A percentile compares a stretch with the other conserved stretches of the same genome.
Conservation (phyloP, 306 rosid genomes). For the Citrullus mucosospermus region DNA sequence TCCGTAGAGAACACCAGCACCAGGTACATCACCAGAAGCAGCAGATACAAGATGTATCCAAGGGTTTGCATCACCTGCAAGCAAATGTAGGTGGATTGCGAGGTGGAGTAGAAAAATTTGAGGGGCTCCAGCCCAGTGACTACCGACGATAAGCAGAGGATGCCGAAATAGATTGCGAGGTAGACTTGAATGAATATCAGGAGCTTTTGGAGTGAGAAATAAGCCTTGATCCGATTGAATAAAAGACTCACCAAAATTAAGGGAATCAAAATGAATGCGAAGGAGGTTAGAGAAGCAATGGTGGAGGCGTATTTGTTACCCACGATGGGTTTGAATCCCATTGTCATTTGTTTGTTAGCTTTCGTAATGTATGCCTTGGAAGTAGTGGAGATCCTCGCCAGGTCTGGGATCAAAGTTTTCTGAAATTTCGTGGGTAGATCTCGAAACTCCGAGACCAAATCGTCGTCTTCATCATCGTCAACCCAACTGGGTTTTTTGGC, state of each 20-base stretch:
- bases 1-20: slow-evolving; percentile 64
- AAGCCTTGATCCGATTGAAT: slow-evolving; percentile 67
- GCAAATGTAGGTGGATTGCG: slow-evolving; percentile 61
- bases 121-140: slow-evolving; percentile 73
- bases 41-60: slow-evolving; percentile 55
- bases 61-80: slow-evolving; percentile 73
- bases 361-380: slow-evolving; percentile 49
- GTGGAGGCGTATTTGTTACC: slow-evolving; percentile 81
- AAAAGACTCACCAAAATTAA: slow-evolving; percentile 60
- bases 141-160: slow-evolving; percentile 53
- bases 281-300: slow-evolving; percentile 47
- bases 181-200: slow-evolving; percentile 85
- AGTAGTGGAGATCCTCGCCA: slow-evolving; percentile 59
- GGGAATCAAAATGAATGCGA: slow-evolving; percentile 55
- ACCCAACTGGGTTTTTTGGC: slow-evolving; percentile 30
- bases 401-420: slow-evolving; percentile 57
- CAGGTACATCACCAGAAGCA: slow-evolving; percentile 66
- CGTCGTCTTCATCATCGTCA: slow-evolving; percentile 36
- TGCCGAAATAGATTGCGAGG: slow-evolving; percentile 69
- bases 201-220: slow-evolving; percentile 80
- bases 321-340: slow-evolving; percentile 66
- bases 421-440: slow-evolving; percentile 62
- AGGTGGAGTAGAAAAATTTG: slow-evolving; percentile 70
- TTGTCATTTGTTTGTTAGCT: slow-evolving; percentile 67
- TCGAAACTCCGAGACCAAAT: slow-evolving; percentile 44